Percentiles rank a stretch among this genome's conserved stretches.
Conservation (phyloP, 106 monocot species). For the Amphibolis antarctica region DNA sequence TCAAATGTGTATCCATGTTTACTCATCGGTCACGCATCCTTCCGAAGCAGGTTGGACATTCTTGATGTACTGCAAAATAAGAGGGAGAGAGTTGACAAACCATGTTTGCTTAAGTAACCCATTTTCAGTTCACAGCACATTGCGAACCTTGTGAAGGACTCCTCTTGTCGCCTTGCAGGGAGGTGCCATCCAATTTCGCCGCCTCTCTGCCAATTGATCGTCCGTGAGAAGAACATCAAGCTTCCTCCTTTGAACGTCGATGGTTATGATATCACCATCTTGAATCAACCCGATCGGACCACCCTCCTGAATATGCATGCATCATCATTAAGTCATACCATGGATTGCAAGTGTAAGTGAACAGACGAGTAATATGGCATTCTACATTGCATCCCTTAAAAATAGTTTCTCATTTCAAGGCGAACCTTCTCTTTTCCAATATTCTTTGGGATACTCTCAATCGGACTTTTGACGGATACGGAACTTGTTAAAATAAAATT, state of each 20-base stretch:
- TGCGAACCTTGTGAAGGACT: slow-evolving; percentile 72
- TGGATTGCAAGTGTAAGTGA: too few relatives aligned
- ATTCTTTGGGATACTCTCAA: too few relatives aligned
- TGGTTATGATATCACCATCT: slow-evolving; percentile 77
- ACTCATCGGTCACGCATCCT: slow-evolving; percentile 98
- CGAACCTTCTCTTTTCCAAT: too few relatives aligned
- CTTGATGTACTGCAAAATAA: slow-evolving; percentile 68
- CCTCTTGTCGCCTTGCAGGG: slow-evolving; percentile 58
- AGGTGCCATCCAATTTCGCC: slow-evolving; percentile 59
- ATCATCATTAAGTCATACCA: too few relatives aligned
- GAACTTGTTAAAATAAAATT: too few relatives aligned
- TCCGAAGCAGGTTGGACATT: slow-evolving; percentile 74
- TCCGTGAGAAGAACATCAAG: slow-evolving; percentile 71
- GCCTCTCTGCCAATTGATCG: slow-evolving; percentile 58
- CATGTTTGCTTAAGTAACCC: not conserved
- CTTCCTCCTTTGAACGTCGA: slow-evolving; percentile 60
- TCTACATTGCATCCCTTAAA: too few relatives aligned
- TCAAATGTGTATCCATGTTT: too few relatives aligned
- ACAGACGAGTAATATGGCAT: too few relatives aligned
- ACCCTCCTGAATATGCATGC: slow-evolving; percentile 54
- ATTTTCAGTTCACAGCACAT: not conserved
- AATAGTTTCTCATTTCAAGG: not conserved
- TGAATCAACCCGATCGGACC: slow-evolving; percentile 91
- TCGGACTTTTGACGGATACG: too few relatives aligned
- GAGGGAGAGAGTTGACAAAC: not conserved